Evolutionary conservation across 495 filamentous ascomycete genomes (phyloP), one percentile per base, ranked within the genome.

Genomic region (Sphaerosporella brunnea): DNA sequence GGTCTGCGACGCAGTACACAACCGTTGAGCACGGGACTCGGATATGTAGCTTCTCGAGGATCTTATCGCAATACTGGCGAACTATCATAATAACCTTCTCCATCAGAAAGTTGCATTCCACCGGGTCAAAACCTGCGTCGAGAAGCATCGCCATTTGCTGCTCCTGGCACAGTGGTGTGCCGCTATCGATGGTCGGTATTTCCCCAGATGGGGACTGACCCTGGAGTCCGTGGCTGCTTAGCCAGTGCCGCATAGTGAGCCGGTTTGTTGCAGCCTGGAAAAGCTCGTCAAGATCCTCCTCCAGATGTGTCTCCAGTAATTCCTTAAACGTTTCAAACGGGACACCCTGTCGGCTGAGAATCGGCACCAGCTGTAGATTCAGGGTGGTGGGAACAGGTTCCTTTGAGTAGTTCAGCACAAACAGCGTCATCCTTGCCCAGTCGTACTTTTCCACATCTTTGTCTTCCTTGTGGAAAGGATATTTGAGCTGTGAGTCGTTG

Each of bases 1-100:
- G 84, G 63, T 95, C 88, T 0, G 83, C 76, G 18, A 92, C 74
- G 64, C 88, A 92, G 55, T 75, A 84, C 0, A 80, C 69, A 55
- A 79, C 80, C 0, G 84, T 80, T 0, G 85, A 90, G n/a, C 73
- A 67, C 0, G 73, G 75, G 5, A 94, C 68, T 19, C 68, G 70
- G 26, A 95, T 79, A 40, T 80, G 80, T 32, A 88, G 64, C 25
- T 76, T 73, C 1, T 75, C 67, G 51, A 68, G 72, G 44, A 74
- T 68, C 39, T 60, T 65, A 34, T 68, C 68, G 51, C 68, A 82
- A 53, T 76, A 65, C 5, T 70, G 62, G 20, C 63, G 63, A 13
- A 82, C 68, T 8, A 76, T 64, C 0, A 66, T 64, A 20, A 65
- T 66, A 2, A 84, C 67, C 2, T 69, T 64, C 0, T 73, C 63